Conservation (phyloP, 306 rosid genomes). For the Albizia julibrissin region DNA sequence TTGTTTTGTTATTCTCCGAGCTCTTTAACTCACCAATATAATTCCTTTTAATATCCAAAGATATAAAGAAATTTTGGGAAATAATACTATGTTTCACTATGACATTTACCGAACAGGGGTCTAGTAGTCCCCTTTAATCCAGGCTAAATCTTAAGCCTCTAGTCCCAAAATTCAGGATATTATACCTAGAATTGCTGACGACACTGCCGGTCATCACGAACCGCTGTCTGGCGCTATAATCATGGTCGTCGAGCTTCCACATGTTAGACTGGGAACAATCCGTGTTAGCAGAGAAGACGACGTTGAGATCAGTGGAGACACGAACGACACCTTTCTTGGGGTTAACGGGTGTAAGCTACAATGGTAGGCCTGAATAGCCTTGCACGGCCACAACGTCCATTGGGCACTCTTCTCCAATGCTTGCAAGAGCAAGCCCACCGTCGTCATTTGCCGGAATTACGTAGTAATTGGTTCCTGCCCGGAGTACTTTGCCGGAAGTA, state of each 20-base stretch:
- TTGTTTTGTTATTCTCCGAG: too few species aligned
- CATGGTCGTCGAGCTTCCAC: conserved; percentile 44
- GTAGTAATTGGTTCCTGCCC: conserved; percentile 22
- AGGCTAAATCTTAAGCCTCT: too few species aligned
- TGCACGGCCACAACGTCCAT: conserved; percentile 44
- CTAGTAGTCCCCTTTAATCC: too few species aligned
- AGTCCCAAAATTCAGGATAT: too few species aligned
- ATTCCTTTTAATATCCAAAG: too few species aligned
- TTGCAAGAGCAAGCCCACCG: conserved; percentile 42
- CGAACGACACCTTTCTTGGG: conserved; percentile 36
- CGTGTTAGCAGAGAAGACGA: conserved; percentile 27
- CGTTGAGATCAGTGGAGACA: conserved; percentile 47
- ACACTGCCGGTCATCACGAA: conserved; percentile 39
- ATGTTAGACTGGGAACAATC: conserved; percentile 39
- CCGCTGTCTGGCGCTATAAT: conserved; percentile 12
- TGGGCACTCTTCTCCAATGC: conserved; percentile 36
- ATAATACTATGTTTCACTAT: too few species aligned
- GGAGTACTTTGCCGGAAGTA: conserved; percentile 34
- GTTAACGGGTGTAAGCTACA: conserved; percentile 33
- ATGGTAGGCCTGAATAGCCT: neutral
- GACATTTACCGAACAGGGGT: too few species aligned
- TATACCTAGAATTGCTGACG: conserved; percentile 48
- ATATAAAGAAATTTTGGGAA: too few species aligned
- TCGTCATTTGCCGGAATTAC: conserved; percentile 37
- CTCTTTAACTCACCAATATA: too few species aligned